Evolutionary conservation across 495 filamentous ascomycete genomes (phyloP).

Genomic region (Hypoxylon fragiforme): DNA sequence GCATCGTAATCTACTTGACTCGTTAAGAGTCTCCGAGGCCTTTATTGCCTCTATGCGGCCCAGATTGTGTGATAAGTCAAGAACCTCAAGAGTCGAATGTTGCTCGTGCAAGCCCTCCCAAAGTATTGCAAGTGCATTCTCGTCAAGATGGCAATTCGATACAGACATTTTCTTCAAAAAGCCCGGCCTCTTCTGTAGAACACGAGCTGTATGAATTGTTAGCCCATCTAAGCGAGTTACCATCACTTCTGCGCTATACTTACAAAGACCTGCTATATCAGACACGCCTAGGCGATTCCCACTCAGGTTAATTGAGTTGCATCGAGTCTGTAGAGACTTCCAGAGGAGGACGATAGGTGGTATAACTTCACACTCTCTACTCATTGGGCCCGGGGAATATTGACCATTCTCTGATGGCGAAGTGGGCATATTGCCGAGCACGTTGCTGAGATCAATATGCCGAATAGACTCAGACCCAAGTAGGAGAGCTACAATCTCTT

Average conservation of each 20-base stretch:
- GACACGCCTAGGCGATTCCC: constrained; percentile 82
- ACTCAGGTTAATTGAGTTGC: constrained; percentile 78
- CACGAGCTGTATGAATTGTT: constrained; percentile 13
- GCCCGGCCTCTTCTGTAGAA: constrained; percentile 31
- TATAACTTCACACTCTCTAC: constrained; percentile 64
- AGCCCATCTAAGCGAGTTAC: constrained; percentile 2
- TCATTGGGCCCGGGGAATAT: not conserved
- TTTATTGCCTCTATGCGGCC: constrained; percentile 68
- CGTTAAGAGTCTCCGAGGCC: constrained; percentile 47
- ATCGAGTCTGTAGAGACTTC: constrained; percentile 70
- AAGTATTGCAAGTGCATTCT: constrained; percentile 58
- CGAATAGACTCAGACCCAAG: constrained; percentile 49
- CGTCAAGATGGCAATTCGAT: constrained; percentile 72
- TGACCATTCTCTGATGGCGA: not conserved
- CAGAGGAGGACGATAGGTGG: constrained; percentile 80
- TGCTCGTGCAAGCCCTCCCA: constrained; percentile 65
- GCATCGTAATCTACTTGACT: constrained; percentile 19
- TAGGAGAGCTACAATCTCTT: constrained; percentile 53
- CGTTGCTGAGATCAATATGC: constrained; percentile 49
- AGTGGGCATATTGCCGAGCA: constrained; percentile 26
- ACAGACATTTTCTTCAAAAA: constrained; percentile 76
- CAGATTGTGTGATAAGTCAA: constrained; percentile 77
- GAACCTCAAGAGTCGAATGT: constrained; percentile 70
- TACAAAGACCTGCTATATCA: constrained; percentile 66
- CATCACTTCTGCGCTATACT: constrained; percentile 9